Evolutionary conservation across 1,139 yeast genomes (phyloP), one percentile per base, ranked within the genome.

Genomic region (Eremothecium sinecaudum): DNA sequence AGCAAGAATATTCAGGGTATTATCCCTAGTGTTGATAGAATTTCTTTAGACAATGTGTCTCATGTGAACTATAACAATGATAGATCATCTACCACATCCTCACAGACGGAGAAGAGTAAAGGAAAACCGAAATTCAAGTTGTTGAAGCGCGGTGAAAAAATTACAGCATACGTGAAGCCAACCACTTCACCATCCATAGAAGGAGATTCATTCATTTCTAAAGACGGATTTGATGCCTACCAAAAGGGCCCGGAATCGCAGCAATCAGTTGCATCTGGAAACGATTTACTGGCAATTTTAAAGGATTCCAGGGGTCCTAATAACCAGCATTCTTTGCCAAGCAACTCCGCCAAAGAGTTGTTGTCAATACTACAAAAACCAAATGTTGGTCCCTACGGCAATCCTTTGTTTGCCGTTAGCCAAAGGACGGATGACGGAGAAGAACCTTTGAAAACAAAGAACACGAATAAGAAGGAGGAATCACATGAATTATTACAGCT

Each of bases 1-100:
- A 64, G 64, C 41, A 66, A 62, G 29, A 59, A 51, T 34, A 61
- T 59, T 27, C 62, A 59, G 30, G 55, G 50, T 38, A 59, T 10
- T n/a, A n/a, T n/a, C n/a, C 17, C 28, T 5, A 24, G 16, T 10
- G 13, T 14, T n/a, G 28, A 11, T 11, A 24, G 13, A 10, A n/a
- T 10, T 5, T n/a, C 21, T 7, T 17, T 27, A 14, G 30, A 27
- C 12, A 14, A 10, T 4, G n/a, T 27, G n/a, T 27, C 30, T 10
- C 30, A 17, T 14, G 19, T 14, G 4, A 21, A 27, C 8, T 16
- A 12, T 23, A 23, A 16, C 6, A 27, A 21, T 18, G 30, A 6
- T 4, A 27, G 17, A 10, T 9, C n/a, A 11, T 27, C 30, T 17
- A n/a, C 14, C 9, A 19, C 14, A 27, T 16, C 11, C 6, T 19